Conservation (phyloP, 768 basidiomycete genomes). For the Naganishia vishniacii region DNA sequence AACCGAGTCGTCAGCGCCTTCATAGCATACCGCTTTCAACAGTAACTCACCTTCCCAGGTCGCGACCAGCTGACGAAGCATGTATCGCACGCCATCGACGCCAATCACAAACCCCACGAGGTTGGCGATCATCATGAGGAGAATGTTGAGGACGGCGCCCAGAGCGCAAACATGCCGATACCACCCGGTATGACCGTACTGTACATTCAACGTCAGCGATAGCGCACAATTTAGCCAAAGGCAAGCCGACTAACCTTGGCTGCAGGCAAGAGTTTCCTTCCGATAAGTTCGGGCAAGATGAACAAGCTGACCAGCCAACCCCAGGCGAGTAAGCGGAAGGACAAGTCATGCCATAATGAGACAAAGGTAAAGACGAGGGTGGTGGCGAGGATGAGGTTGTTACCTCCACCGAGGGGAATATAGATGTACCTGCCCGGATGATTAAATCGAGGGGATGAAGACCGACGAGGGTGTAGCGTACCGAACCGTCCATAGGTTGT, state of each 20-base stretch:
- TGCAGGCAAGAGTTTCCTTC: conserved; percentile 58
- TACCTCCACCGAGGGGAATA: conserved; percentile 76
- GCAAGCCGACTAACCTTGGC: conserved; percentile 57
- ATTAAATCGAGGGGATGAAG: background rate
- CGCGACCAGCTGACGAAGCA: conserved; percentile 60
- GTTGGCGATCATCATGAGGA: conserved; percentile 88
- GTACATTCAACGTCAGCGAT: conserved; percentile 13
- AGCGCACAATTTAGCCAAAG: background rate
- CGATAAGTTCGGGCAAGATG: conserved; percentile 75
- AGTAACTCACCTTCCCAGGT: conserved; percentile 59
- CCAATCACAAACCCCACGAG: conserved; percentile 93
- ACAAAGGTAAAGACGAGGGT: conserved; percentile 88
- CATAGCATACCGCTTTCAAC: background rate
- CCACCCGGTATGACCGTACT: conserved; percentile 70
- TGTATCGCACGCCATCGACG: conserved; percentile 66
- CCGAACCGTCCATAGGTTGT: conserved; percentile 92
- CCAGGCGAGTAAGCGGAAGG: conserved; percentile 81
- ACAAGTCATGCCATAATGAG: conserved; percentile 94
- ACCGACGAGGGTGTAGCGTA: conserved; percentile 46
- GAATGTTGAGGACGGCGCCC: conserved; percentile 74
- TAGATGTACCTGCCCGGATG: conserved; percentile 71
- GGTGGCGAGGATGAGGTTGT: conserved; percentile 59
- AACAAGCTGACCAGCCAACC: conserved; percentile 93
- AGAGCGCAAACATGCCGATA: conserved; percentile 77
- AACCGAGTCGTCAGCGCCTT: background rate